Percentiles rank a stretch among this genome's conserved stretches.
These are phyloP conservation scores for Coemansia asiatica DNA, from an alignment of 192 early-diverging fungal species.

Conservation along the genomic window DNA sequence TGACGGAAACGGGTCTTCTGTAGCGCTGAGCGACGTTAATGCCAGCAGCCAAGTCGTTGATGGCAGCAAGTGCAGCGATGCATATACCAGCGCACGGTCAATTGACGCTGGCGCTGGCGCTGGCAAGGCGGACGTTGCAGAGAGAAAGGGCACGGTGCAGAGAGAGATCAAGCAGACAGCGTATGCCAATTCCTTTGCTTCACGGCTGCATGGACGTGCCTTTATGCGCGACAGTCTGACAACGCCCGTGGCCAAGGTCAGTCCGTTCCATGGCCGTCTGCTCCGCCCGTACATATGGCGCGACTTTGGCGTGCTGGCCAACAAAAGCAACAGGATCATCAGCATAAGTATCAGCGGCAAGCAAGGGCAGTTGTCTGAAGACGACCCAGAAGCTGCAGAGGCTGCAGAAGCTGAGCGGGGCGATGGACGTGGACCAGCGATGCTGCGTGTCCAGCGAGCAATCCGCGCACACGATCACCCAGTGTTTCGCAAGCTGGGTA, in stretches of 20 bases:
- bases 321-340: constrained; percentile 46
- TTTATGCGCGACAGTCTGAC: constrained; percentile 60
- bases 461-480: constrained; percentile 40
- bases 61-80: background rate
- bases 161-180: constrained; percentile 49
- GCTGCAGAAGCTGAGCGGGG: too few species aligned
- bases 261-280: constrained; percentile 70
- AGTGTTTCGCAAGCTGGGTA: constrained; percentile 23
- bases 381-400: too few species aligned
- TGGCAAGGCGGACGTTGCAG: background rate
- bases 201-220: constrained; percentile 66
- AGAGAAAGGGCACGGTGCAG: constrained; percentile 3
- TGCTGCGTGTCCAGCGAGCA: constrained; percentile 30
- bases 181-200: constrained; percentile 74
- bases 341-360: constrained; percentile 2
- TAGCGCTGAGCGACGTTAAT: background rate
- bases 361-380: background rate
- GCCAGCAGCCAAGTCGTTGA: background rate
- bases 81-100: too few species aligned
- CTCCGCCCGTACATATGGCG: constrained; percentile 84
- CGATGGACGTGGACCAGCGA: constrained; percentile 9
- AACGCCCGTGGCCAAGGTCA: constrained; percentile 56
- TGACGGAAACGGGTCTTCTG: background rate
- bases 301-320: constrained; percentile 57
- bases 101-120: background rate